These are phyloP conservation scores for Sporothrix dimorphospora DNA, from an alignment of 2,329 filamentous ascomycete genomes.

Conservation along the genomic window DNA sequence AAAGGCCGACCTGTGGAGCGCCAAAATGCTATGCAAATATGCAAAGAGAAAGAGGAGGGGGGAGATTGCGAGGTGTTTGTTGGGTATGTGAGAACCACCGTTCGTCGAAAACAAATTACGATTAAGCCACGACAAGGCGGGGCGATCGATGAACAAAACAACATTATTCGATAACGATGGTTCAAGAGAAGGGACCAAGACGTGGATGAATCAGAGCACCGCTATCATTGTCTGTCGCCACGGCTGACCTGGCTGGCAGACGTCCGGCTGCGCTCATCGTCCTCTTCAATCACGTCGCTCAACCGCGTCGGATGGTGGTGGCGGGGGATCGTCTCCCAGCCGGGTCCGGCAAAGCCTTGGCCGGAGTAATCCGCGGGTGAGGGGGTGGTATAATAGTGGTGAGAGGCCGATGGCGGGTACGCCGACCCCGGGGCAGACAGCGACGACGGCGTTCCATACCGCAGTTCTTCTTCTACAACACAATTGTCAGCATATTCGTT, in stretches of 20 bases:
- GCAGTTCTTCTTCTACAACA: conserved; percentile 54
- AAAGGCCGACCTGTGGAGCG: conserved; percentile 19
- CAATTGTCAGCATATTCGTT: conserved; percentile 17
- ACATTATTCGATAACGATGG: neutral
- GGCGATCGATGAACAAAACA: neutral
- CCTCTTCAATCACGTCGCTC: conserved; percentile 85
- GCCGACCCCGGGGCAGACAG: conserved; percentile 36
- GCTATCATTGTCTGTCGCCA: conserved; percentile 28
- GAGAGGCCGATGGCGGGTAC: conserved; percentile 45
- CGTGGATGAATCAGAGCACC: neutral
- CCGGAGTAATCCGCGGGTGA: conserved; percentile 65
- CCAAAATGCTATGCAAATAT: conserved; percentile 24
- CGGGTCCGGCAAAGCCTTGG: conserved; percentile 65
- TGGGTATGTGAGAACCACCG: neutral
- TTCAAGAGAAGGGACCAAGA: neutral
- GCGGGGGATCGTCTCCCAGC: conserved; percentile 71
- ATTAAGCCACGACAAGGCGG: neutral
- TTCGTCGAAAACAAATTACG: neutral
- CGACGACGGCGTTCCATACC: conserved; percentile 59
- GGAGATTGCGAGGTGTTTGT: neutral
- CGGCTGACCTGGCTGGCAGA: conserved; percentile 68
- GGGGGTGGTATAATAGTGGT: conserved; percentile 49
- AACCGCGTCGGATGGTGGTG: conserved; percentile 88
- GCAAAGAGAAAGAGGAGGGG: neutral
- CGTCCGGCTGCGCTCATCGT: conserved; percentile 78